Evolutionary conservation across 2,329 filamentous ascomycete species (phyloP).

Genomic region (Aspergillus sergii): DNA sequence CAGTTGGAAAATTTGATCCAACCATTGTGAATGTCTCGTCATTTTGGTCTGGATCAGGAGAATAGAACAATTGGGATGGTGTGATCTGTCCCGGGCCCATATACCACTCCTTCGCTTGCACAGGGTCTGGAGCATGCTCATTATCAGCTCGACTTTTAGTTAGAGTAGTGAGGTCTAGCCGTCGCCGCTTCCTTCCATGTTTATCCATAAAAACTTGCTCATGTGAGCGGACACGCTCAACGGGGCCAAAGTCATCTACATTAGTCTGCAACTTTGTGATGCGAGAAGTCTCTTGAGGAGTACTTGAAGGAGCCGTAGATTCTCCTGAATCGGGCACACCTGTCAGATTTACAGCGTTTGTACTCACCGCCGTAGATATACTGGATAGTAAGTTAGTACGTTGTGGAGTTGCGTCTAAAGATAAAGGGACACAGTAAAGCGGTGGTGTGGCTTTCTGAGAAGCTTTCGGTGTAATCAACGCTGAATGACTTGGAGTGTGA

Average conservation of each 20-base stretch:
- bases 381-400: background rate
- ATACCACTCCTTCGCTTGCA: slow-evolving; percentile 33
- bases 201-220: slow-evolving; percentile 29
- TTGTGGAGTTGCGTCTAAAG: background rate
- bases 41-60: slow-evolving; percentile 30
- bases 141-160: slow-evolving; percentile 3
- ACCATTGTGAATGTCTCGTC: slow-evolving; percentile 29
- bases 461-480: background rate
- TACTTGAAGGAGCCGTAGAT: background rate
- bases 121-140: background rate
- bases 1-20: slow-evolving; percentile 26
- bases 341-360: background rate
- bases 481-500: slow-evolving; percentile 3
- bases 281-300: background rate
- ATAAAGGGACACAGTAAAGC: background rate
- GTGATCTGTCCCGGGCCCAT: slow-evolving; percentile 42
- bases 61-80: slow-evolving; percentile 48
- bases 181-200: slow-evolving; percentile 35
- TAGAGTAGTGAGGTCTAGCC: slow-evolving; percentile 22
- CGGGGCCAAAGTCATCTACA: background rate
- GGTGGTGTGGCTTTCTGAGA: background rate
- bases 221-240: slow-evolving; percentile 15
- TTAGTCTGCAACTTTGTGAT: background rate
- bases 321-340: background rate
- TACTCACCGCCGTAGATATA: background rate